Percentiles rank a stretch among this genome's conserved stretches.
phyloP scores from a whole-genome alignment of 768 basidiomycete species.

The Epithele typhae region DNA sequence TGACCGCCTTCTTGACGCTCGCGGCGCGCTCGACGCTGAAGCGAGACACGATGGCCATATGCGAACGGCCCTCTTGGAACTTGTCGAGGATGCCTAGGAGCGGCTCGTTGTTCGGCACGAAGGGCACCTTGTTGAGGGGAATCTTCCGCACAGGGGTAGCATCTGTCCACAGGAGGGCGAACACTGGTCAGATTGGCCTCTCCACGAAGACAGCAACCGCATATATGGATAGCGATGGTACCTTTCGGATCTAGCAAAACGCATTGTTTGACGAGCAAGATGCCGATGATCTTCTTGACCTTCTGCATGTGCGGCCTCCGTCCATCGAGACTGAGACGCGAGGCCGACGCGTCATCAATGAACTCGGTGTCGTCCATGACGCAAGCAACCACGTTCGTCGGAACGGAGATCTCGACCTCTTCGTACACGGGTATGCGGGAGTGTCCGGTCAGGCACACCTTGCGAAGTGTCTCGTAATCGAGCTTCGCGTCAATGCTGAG shows the following conservation, averaged over 20 bases:
- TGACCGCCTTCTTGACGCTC: constrained; percentile 82
- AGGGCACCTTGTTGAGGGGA: constrained; percentile 82
- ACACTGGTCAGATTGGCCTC: background rate
- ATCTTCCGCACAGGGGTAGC: constrained; percentile 79
- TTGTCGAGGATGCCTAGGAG: constrained; percentile 80
- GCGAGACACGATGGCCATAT: constrained; percentile 79
- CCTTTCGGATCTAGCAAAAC: constrained; percentile 82
- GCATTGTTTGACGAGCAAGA: constrained; percentile 85
- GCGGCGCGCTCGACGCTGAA: constrained; percentile 44
- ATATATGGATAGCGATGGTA: constrained; percentile 4
- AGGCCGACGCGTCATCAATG: constrained; percentile 9
- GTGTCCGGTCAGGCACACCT: constrained; percentile 77
- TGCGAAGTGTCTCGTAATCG: constrained; percentile 74
- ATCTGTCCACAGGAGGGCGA: constrained; percentile 37
- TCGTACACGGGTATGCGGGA: constrained; percentile 84
- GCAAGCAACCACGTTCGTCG: constrained; percentile 13
- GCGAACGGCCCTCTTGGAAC: constrained; percentile 87
- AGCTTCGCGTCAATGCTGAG: constrained; percentile 79
- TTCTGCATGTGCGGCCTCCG: constrained; percentile 34
- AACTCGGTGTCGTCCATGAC: constrained; percentile 7
- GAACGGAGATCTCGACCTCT: constrained; percentile 64
- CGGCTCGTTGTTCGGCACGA: constrained; percentile 83
- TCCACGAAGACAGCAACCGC: too few species aligned
- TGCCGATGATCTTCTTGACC: constrained; percentile 81
- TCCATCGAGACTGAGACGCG: constrained; percentile 16